phyloP scores from a whole-genome alignment of 148 eudicot genomes.

The Chenopodium suecicum region DNA sequence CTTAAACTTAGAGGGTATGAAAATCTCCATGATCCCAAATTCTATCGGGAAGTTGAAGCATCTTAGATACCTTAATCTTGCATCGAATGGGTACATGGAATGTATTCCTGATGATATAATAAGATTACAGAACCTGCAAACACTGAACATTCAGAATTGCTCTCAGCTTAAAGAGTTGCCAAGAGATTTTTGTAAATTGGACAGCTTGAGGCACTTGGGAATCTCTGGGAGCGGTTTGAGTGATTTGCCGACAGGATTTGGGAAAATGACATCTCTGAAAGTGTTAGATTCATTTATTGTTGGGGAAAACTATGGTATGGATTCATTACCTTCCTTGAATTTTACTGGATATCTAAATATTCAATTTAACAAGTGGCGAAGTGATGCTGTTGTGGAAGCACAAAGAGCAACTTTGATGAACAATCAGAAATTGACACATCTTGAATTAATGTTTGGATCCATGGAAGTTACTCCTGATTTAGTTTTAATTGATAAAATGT shows the following conservation, averaged over 20 bases:
- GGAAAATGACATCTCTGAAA: not conserved
- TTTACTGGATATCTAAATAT: not conserved
- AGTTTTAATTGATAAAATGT: not conserved
- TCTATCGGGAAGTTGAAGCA: no score
- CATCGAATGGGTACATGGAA: no score
- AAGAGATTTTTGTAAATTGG: conserved; percentile 21
- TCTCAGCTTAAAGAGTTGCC: not conserved
- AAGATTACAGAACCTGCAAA: not conserved
- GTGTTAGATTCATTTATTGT: not conserved
- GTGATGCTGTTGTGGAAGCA: not conserved
- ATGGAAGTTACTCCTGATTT: not conserved
- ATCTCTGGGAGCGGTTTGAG: not conserved
- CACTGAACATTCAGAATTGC: not conserved
- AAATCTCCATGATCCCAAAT: not conserved
- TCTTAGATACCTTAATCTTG: no score
- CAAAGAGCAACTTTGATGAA: not conserved
- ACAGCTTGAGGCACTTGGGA: no score
- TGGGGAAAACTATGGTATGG: not conserved
- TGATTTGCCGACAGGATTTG: not conserved
- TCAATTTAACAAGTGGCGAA: not conserved
- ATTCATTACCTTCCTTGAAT: not conserved
- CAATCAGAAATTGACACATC: not conserved
- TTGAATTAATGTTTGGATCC: not conserved
- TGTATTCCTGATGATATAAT: no score
- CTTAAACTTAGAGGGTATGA: not conserved